Percentiles rank a stretch among this genome's conserved stretches.
Conservation (phyloP, 306 rosid species). For the Castanea sativa region DNA sequence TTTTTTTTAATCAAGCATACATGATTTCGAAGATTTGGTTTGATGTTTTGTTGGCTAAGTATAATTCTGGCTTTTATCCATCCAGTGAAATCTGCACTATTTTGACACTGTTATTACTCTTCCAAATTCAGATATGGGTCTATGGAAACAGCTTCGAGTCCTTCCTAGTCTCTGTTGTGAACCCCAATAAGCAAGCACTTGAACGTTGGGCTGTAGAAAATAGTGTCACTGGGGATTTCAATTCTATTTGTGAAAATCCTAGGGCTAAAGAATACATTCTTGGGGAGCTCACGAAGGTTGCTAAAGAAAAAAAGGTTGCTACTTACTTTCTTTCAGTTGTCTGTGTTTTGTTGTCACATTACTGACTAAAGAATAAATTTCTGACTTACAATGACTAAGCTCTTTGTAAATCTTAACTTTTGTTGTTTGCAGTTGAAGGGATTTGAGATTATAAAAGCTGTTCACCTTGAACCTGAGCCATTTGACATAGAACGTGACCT, state of each 20-base stretch:
- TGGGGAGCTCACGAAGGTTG: constrained; percentile 67
- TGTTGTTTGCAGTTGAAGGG: constrained; percentile 80
- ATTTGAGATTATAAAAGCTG: constrained; percentile 69
- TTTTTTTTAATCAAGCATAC: neutral
- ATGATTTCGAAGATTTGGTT: constrained; percentile 20
- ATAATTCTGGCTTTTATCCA: constrained; percentile 17
- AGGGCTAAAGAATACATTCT: constrained; percentile 63
- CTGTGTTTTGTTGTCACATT: neutral
- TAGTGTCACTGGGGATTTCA: constrained; percentile 62
- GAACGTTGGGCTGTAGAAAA: constrained; percentile 81
- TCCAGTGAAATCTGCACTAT: neutral
- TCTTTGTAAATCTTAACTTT: constrained; percentile 11
- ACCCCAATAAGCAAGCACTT: constrained; percentile 62
- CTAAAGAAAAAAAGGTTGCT: constrained; percentile 79
- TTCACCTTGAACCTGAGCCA: constrained; percentile 82
- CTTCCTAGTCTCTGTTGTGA: constrained; percentile 81
- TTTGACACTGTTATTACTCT: constrained; percentile 7
- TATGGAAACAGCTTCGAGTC: constrained; percentile 96
- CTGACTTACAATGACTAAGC: constrained; percentile 23
- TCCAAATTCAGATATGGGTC: constrained; percentile 75
- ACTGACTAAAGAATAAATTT: neutral
- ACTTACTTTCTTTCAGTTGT: constrained; percentile 5
- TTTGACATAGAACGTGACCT: constrained; percentile 97
- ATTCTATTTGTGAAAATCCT: constrained; percentile 64
- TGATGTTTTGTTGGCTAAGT: neutral